Evolutionary conservation across 352 stramenopile genomes (phyloP), one percentile per base, ranked within the genome.

Genomic region (Phytophthora tentaculata): DNA sequence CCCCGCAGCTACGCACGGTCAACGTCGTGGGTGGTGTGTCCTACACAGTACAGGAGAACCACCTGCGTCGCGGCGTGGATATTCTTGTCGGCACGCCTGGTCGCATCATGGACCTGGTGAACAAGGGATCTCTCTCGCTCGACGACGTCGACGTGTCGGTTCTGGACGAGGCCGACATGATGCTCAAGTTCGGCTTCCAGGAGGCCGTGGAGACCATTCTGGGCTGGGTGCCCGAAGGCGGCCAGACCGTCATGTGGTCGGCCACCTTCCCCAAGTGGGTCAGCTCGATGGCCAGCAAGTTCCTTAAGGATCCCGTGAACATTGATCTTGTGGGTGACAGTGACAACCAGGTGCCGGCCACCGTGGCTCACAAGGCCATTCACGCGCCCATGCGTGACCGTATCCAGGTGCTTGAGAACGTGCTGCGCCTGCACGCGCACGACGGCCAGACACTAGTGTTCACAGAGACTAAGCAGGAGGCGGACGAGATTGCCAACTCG

Each of bases 121-220:
- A 98, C 61, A 97, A 97, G 68, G 93, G 92, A 35, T 93, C 88
- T 41, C 79, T 99, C 2, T 82, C 93, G 63, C 83, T 99, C 5
- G 90, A 89, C n/a, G 58, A 84, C 8, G 83, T 98, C 10, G 80
- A 96, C 50, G 92, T 96, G 51, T 80, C 97, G 5, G 93, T 99
- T 28, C 83, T 99, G 24, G 97, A 99, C 61, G 97, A 99, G 77
- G 97, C 97, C 26, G 97, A 99, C 75, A 97, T 98, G 90, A 99
- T 99, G 97, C 87, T 99, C 51, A 98, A 98, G 82, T 99, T 99
- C 83, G 97, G 97, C 35, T 99, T 99, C 78, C 94, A 98, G 53
- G 97, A 99, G 52, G 96, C 98, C 35, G 95, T 99, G 17, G 96
- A 99, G 84, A 89, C 90, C 13, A 98, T 99, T 67, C 83, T 99